Base-by-base conservation (phyloP, 768 basidiomycete species). In the Neoboletus brunneissimus region DNA sequence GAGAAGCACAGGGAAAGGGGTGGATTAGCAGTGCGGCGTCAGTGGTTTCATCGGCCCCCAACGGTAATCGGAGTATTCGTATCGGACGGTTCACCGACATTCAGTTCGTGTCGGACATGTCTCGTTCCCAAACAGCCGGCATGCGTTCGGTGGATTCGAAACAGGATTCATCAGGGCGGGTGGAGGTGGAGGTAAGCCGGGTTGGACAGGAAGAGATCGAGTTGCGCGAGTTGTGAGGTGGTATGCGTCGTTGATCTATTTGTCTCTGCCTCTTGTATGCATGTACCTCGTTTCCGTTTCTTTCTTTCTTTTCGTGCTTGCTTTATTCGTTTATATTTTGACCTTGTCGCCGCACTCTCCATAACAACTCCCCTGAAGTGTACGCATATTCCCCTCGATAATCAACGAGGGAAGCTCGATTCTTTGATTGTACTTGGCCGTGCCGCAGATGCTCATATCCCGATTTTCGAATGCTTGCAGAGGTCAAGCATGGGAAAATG, bases 171-270 rank as follows among this genome's bases (percentile, higher is more conserved):
- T 48, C 38, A 0, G 53, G 29, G 4, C 54, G 32, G 0, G 34
- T 34, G 31, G 45, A 15, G 10, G 16, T 27, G 91, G 6, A 94
- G 83, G 5, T 94, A 76, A 0, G 5, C 0, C 32, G 32, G 3
- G 16, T 2, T 7, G 16, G 86, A 83, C 23, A 89, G 83, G 25
- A 94, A 45, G 49, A 56, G n/a, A 57, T 62, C 16, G 61, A 62
- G 37, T 35, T 56, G 57, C 27, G 23, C 37, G 57, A 46, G 38
- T n/a, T 53, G 12, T 54, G 38, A 41, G 35, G 7, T 6, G 16
- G 31, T 2, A 31, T 47, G 12, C 10, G 9, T 32, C 9, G 8
- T 23, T 15, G 3, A 13, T 37, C 18, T 53, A 4, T 10, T 23
- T 41, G 38, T 40, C 38, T 40, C 38, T 40, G 38, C n/a, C 4